Conservation (phyloP, 495 filamentous ascomycete species). For the Penicillium daleae region DNA sequence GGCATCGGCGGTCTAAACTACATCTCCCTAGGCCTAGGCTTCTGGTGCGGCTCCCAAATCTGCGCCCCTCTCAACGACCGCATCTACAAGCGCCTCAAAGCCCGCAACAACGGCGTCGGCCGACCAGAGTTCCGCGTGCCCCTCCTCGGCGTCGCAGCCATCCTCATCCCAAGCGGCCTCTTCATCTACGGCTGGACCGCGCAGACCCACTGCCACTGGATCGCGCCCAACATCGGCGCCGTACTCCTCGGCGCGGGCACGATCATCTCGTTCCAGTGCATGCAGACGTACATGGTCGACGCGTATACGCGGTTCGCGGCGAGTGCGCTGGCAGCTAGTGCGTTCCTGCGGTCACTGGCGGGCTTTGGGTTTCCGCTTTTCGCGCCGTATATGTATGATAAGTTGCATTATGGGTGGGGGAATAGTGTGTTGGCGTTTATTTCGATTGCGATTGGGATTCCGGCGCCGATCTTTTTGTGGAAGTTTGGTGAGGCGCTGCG, state of each 20-base stretch:
- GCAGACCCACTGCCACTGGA: constrained; percentile 66
- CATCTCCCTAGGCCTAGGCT: constrained; percentile 71
- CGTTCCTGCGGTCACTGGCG: constrained; percentile 66
- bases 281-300: constrained; percentile 79
- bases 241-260: constrained; percentile 60
- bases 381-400: constrained; percentile 64
- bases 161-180: constrained; percentile 65
- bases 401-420: constrained; percentile 66
- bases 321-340: constrained; percentile 67
- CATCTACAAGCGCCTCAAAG: constrained; percentile 66
- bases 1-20: constrained; percentile 71
- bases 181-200: constrained; percentile 77
- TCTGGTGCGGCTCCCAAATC: constrained; percentile 66
- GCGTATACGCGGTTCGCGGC: constrained; percentile 75
- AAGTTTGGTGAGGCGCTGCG: constrained; percentile 58
- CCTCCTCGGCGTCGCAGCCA: constrained; percentile 59
- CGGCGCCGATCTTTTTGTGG: constrained; percentile 66
- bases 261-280: constrained; percentile 70
- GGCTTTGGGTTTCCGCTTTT: constrained; percentile 82
- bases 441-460: constrained; percentile 56
- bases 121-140: constrained; percentile 72
- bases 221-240: constrained; percentile 72
- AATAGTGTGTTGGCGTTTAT: constrained; percentile 63
- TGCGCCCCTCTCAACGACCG: constrained; percentile 65
- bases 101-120: constrained; percentile 57